Conservation (phyloP, 371 early-diverging fungal species). For the Mortierella sp. region DNA sequence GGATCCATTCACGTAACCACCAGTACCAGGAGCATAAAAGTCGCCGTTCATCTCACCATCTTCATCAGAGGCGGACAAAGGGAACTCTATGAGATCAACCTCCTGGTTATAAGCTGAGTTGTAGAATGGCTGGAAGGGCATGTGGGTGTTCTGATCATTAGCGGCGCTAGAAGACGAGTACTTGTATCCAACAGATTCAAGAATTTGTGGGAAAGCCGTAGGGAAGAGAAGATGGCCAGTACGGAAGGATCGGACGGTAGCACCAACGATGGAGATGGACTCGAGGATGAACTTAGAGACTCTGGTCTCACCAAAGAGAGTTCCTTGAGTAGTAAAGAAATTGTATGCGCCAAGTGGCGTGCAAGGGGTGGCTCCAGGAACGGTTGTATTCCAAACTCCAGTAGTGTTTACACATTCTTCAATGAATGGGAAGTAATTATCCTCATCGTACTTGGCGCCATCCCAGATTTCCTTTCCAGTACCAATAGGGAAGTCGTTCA, state of each 20-base stretch:
- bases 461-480: slow-evolving; percentile 24
- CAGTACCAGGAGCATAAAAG: not conserved
- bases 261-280: slow-evolving; percentile 25
- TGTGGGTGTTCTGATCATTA: slow-evolving; percentile 33
- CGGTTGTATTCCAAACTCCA: slow-evolving; percentile 18
- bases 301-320: slow-evolving; percentile 28
- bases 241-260: slow-evolving; percentile 27
- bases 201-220: slow-evolving; percentile 27
- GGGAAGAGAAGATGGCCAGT: slow-evolving; percentile 11
- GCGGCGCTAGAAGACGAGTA: slow-evolving; percentile 27
- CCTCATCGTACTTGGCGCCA: slow-evolving; percentile 6
- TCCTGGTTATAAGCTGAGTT: slow-evolving; percentile 35
- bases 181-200: slow-evolving; percentile 20
- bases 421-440: slow-evolving; percentile 41
- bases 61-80: too few species aligned
- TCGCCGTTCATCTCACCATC: not conserved
- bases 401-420: slow-evolving; percentile 25
- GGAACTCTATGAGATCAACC: not conserved
- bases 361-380: slow-evolving; percentile 27
- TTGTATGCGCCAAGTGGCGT: slow-evolving; percentile 11
- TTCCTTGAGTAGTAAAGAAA: slow-evolving; percentile 25
- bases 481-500: slow-evolving; percentile 26
- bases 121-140: slow-evolving; percentile 34
- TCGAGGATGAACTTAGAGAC: slow-evolving; percentile 41
- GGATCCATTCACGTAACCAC: not conserved